These are phyloP conservation scores for Saccharomyces jurei DNA, from an alignment of 805 yeast genomes.

Conservation along the genomic window DNA sequence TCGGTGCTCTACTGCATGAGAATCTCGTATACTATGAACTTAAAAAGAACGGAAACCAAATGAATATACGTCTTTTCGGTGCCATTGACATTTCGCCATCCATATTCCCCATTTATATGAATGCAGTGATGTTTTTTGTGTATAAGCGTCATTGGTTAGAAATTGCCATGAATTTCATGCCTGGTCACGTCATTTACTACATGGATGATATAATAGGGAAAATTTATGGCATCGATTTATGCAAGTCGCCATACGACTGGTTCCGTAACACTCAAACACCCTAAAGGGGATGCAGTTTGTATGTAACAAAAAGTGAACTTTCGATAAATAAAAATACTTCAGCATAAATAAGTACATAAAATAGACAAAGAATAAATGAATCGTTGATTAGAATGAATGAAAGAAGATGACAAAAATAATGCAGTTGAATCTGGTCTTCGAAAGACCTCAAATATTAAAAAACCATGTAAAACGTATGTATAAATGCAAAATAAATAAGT, in stretches of 20 bases:
- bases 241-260: slow-evolving; percentile 22
- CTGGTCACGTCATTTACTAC: slow-evolving; percentile 26
- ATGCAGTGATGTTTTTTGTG: slow-evolving; percentile 16
- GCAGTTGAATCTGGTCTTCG: not conserved
- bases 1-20: slow-evolving; percentile 22
- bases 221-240: slow-evolving; percentile 22
- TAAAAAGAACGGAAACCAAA: slow-evolving; percentile 12
- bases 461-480: not conserved
- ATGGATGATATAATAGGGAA: slow-evolving; percentile 20
- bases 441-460: not conserved
- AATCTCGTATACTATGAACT: slow-evolving; percentile 23
- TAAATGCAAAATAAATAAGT: not conserved
- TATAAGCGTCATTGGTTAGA: slow-evolving; percentile 12
- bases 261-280: not conserved
- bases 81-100: slow-evolving; percentile 17
- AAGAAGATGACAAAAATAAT: not conserved
- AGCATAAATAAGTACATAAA: not conserved
- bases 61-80: slow-evolving; percentile 18
- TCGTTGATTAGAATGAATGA: not conserved
- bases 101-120: slow-evolving; percentile 19
- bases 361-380: not conserved
- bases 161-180: slow-evolving; percentile 21
- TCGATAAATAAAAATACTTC: not conserved
- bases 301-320: not conserved
- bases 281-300: not conserved